Base-by-base conservation (phyloP, 2,329 filamentous ascomycete genomes). In the Boeremia lycopersici region DNA sequence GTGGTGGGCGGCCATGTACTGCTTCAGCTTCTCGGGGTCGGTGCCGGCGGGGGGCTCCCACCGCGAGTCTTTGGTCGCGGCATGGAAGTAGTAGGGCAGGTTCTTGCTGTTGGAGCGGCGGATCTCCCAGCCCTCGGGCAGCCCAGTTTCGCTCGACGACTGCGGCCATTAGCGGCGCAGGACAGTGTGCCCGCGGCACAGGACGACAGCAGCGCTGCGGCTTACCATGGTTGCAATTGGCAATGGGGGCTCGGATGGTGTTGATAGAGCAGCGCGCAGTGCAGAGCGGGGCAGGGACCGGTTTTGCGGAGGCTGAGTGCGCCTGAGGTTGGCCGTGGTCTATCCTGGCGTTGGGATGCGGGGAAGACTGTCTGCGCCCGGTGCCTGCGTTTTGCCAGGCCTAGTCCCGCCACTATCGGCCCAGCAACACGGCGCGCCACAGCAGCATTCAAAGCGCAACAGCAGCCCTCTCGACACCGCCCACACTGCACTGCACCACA, bases 41-140 rank as follows among this genome's bases (percentile, higher is more conserved):
- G 93, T 95, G 61, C 88, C 90, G 39, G 85, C 76, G 8, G 95
- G 95, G 3, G 95, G 93, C 74, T 98, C 95, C 95, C 95, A 99
- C 78, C 91, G 86, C 60, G 95, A 98, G 74, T 91, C 87, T 76
- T 93, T 93, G 61, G 91, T 90, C 65, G 79, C 80, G 40, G 89
- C 81, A 78, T 97, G 96, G 88, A 97, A 98, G 82, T 98, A 99
- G 83, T 99, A 99, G 33, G 95, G 95, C 31, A 98, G 89, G 79
- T 96, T 96, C 82, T 97, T 98, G 77, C 91, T 96, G 82, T 97
- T 96, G 77, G 91, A 96, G 80, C 96, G 91, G 76, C 95, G 91
- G 73, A 99, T 91, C 80, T 98, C 95, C 93, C 93, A 97, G 76
- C 87, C 86, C 44, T 86, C 76, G 59, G 93, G 93, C 61, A 97